A percentile compares a stretch with the other conserved stretches of the same genome.
phyloP scores from a whole-genome alignment of 1,284 basidiomycete genomes.

The Sporisorium exsertum region DNA sequence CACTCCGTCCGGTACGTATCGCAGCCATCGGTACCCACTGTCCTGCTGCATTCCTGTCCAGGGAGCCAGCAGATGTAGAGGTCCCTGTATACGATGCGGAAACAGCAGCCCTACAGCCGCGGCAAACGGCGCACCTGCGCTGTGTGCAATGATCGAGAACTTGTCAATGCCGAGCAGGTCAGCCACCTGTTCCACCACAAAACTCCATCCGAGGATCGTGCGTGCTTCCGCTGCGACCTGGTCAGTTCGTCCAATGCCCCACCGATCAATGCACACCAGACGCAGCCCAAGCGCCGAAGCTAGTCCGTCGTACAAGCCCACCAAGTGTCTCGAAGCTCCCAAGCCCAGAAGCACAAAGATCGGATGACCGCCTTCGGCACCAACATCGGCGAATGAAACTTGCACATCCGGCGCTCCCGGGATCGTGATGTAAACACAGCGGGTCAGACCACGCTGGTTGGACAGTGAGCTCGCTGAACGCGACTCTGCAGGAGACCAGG shows the following conservation, averaged over 20 bases:
- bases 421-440: constrained; percentile 80
- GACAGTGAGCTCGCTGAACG: constrained; percentile 69
- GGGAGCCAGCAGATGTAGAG: constrained; percentile 90
- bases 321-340: constrained; percentile 91
- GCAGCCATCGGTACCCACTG: constrained; percentile 93
- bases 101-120: constrained; percentile 83
- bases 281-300: constrained; percentile 86
- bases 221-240: constrained; percentile 77
- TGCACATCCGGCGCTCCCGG: constrained; percentile 80
- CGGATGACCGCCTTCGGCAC: constrained; percentile 82
- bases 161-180: constrained; percentile 81
- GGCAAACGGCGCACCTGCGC: constrained; percentile 95
- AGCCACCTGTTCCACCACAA: constrained; percentile 87
- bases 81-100: constrained; percentile 81
- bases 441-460: constrained; percentile 84
- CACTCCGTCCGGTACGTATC: constrained; percentile 91
- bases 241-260: constrained; percentile 89
- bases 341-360: constrained; percentile 91
- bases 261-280: constrained; percentile 93
- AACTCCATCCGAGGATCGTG: constrained; percentile 90
- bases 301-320: constrained; percentile 95
- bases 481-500: background rate
- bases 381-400: constrained; percentile 93
- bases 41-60: constrained; percentile 90
- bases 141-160: constrained; percentile 92